Evolutionary conservation across 2,329 filamentous ascomycete species (phyloP), one percentile per base, ranked within the genome.

Genomic region (Cladosporium sp.): DNA sequence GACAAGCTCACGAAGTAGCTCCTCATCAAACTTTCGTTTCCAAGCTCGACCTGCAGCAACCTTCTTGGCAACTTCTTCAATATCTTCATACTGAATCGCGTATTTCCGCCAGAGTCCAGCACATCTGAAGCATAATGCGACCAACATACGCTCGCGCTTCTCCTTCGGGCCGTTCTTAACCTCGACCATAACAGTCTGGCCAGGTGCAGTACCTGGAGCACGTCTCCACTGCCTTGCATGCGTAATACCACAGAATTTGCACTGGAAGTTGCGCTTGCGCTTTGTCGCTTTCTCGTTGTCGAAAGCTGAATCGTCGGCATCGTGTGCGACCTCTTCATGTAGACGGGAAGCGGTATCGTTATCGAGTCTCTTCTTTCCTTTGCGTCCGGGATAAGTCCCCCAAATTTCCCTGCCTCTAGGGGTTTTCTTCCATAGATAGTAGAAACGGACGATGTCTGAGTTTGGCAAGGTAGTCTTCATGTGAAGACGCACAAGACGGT

Each of bases 371-470:
- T 94, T 96, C 73, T 93, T 95, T 57, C 90, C 90, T 70, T 95
- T 96, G 45, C 93, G 85, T 10, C 90, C 91, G 51, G 90, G 85
- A 66, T 89, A 96, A 63, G 86, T 90, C 59, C 91, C 91, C 92
- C 94, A 97, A 20, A 99, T 86, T 65, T 94, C 86, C 69, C 84
- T 87, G 39, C 94, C 94, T 58, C 87, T 86, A 1, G 88, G 82
- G 0, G 91, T 91, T 74, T 97, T 97, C 77, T 99, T 99, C 94
- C 94, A 99, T 63, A 90, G 90, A 71, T 99, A 99, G 74, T 97
- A 99, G 70, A 89, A 95, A 3, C 94, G 89, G 24, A 96, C 91
- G 61, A 97, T 88, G 58, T 90, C 84, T 51, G 87, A 86, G 61
- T 91, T 86, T 39, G 84, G 85, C 64, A 94, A 84, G 22, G 45